These are phyloP conservation scores for Rubroshorea leprosula DNA, from an alignment of 345 rosid species.

Conservation along the genomic window DNA sequence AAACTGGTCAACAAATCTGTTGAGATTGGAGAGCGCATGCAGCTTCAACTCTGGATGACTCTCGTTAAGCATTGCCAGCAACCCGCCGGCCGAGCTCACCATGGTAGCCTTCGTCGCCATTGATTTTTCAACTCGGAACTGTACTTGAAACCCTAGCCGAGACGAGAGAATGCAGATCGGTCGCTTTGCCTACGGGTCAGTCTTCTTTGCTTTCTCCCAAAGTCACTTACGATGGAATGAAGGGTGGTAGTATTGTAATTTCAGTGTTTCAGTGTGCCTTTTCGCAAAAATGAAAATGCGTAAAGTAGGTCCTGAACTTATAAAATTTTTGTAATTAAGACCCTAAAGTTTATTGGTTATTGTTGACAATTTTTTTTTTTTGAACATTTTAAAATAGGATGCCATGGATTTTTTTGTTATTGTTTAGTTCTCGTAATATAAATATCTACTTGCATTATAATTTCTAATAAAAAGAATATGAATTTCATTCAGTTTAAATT, in stretches of 20 bases:
- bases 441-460: too few relatives aligned
- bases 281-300: too few relatives aligned
- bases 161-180: not conserved
- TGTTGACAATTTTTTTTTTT: too few relatives aligned
- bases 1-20: conserved; percentile 76
- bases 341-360: too few relatives aligned
- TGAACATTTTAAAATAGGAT: too few relatives aligned
- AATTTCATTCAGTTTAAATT: too few relatives aligned
- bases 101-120: conserved; percentile 48
- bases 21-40: conserved; percentile 87
- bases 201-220: not conserved
- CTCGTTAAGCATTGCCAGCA: conserved; percentile 97
- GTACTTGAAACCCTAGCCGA: not conserved
- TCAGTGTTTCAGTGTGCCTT: too few relatives aligned
- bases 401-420: too few relatives aligned
- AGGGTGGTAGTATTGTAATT: not conserved
- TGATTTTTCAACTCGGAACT: not conserved
- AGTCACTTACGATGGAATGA: not conserved
- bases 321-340: too few relatives aligned
- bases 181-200: not conserved
- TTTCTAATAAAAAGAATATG: too few relatives aligned
- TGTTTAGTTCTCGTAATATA: too few relatives aligned
- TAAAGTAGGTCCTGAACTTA: too few relatives aligned
- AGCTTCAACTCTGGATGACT: conserved; percentile 70
- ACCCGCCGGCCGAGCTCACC: conserved; percentile 94